Conservation (phyloP, 2,329 filamentous ascomycete species). For the Venturia asperata region DNA sequence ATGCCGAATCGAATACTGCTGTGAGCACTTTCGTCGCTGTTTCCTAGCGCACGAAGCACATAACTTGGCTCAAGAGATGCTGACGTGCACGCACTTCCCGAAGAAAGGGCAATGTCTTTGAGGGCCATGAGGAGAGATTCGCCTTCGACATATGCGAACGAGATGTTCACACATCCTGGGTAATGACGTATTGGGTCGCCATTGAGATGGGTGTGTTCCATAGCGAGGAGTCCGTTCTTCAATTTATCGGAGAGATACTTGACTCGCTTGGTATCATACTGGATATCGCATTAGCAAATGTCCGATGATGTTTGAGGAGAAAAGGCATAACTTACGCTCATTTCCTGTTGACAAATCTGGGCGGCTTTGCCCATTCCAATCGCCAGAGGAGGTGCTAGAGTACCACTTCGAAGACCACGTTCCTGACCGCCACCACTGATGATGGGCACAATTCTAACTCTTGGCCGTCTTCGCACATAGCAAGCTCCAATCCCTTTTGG, state of each 20-base stretch:
- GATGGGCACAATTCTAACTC: constrained; percentile 89
- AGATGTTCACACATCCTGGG: constrained; percentile 95
- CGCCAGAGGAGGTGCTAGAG: constrained; percentile 77
- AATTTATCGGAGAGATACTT: constrained; percentile 75
- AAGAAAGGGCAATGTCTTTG: constrained; percentile 95
- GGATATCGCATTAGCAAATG: constrained; percentile 15
- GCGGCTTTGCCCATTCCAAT: constrained; percentile 96
- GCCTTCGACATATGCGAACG: constrained; percentile 96
- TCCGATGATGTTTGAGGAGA: constrained; percentile 22
- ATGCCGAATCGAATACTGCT: constrained; percentile 98
- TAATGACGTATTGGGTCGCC: constrained; percentile 80
- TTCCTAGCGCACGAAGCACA: constrained; percentile 86
- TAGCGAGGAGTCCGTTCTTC: constrained; percentile 68
- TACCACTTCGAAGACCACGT: constrained; percentile 88
- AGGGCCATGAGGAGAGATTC: constrained; percentile 97
- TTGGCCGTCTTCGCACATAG: constrained; percentile 84
- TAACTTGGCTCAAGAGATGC: constrained; percentile 95
- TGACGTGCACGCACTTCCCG: constrained; percentile 93
- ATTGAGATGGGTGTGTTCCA: constrained; percentile 91
- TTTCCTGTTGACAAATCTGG: constrained; percentile 81
- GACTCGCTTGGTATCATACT: constrained; percentile 92
- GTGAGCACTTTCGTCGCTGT: constrained; percentile 94
- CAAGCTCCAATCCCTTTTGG: constrained; percentile 96
- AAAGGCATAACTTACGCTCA: constrained; percentile 60
- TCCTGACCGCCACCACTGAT: constrained; percentile 97